phyloP scores from a whole-genome alignment of 1,284 basidiomycete genomes.

The Apiotrichum akiyoshidainum region DNA sequence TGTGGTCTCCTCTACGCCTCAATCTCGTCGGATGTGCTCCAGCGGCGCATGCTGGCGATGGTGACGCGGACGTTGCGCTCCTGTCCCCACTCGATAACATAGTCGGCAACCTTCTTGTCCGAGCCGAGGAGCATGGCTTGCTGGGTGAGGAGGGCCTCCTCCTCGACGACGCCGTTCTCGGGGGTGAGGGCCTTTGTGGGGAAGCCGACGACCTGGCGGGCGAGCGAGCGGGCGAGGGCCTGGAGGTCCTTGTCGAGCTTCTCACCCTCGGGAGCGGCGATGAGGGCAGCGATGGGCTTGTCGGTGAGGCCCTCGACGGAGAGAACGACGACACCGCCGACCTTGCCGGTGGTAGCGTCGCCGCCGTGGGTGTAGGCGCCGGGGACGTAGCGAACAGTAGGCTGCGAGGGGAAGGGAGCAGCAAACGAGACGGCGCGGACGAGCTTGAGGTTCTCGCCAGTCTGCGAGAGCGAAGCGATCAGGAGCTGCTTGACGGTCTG shows the following conservation, averaged over 20 bases:
- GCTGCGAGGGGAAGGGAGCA: slow-evolving; percentile 56
- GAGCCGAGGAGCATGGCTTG: slow-evolving; percentile 69
- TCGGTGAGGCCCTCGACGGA: slow-evolving; percentile 53
- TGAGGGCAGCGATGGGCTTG: slow-evolving; percentile 39
- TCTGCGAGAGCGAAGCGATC: slow-evolving; percentile 72
- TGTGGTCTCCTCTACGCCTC: not conserved
- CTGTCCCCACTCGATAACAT: slow-evolving; percentile 65
- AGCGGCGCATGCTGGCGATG: slow-evolving; percentile 45
- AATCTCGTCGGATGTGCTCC: slow-evolving; percentile 39
- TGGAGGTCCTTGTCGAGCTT: slow-evolving; percentile 58
- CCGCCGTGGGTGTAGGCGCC: slow-evolving; percentile 76
- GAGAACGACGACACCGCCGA: slow-evolving; percentile 67
- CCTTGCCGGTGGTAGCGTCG: slow-evolving; percentile 62
- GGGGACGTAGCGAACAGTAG: slow-evolving; percentile 60
- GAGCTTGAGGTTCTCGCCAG: slow-evolving; percentile 85
- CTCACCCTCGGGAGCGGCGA: slow-evolving; percentile 44
- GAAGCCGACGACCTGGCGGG: slow-evolving; percentile 82
- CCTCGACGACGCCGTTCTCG: slow-evolving; percentile 45
- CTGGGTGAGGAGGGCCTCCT: slow-evolving; percentile 69
- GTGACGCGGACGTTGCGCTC: slow-evolving; percentile 53
- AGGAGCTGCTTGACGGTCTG: slow-evolving; percentile 71
- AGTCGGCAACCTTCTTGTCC: slow-evolving; percentile 61
- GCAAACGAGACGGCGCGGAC: slow-evolving; percentile 69
- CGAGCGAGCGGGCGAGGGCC: slow-evolving; percentile 70
- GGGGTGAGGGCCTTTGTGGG: slow-evolving; percentile 63